Base-by-base conservation (phyloP, 768 basidiomycete genomes). In the Pisolithus marmoratus region DNA sequence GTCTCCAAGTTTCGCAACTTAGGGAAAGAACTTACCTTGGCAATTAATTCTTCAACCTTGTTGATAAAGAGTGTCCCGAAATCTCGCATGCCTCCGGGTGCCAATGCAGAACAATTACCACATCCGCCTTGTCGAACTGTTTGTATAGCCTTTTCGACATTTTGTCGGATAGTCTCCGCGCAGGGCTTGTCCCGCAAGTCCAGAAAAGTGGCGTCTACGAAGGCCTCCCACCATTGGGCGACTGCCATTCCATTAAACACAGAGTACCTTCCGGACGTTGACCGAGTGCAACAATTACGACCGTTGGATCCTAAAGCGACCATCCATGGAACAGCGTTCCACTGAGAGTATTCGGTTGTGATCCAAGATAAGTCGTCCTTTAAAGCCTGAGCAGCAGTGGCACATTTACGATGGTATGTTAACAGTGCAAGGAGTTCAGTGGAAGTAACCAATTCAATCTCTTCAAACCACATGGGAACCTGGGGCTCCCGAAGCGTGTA, bases 371-470 rank as follows among this genome's bases (percentile, higher is more conserved):
- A 1, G 31, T 63, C 26, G 5, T 0, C 7, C 22, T 29, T 43
- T 38, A 57, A 36, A 3, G 29, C 46, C 42, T 55, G 54, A 9
- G 55, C 55, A 6, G 56, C 53, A 8, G 54, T 34, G 5, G 54
- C 52, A 6, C 59, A 65, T 15, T 29, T 41, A 8, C 29, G 22
- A 34, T 64, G 62, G 31, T 64, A 64, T n/a, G 53, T 42, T 2
- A 66, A 50, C 14, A 70, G 46, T 3, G 49, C 43, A 15, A 67
- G 63, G 5, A 71, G 49, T 23, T 62, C 63, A 3, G 51, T 19
- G 2, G 61, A 64, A 20, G 56, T 59, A 22, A 73, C 60, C 38
- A 63, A 12, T 1, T 49, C 47, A 4, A 72, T 58, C 36, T 70
- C 70, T 46, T 58, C 46, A n/a, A 62, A 58, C 53, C 63, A 60